Conservation (phyloP, 2,329 filamentous ascomycete genomes). For the Xylaria sp. region DNA sequence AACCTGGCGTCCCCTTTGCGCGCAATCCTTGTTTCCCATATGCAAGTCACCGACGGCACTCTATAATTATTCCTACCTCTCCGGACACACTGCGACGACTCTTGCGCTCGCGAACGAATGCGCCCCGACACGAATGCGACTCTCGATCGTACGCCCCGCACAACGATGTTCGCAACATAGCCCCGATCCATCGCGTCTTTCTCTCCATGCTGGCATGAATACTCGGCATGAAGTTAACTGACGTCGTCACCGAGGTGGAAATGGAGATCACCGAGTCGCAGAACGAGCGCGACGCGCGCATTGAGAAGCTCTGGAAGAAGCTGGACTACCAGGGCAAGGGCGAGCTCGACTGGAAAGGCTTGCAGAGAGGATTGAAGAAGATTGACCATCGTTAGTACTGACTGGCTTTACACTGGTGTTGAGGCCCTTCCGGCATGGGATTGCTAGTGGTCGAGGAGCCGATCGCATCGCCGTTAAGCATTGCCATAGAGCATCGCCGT, state of each 20-base stretch:
- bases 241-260: constrained; percentile 47
- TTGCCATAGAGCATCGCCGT: neutral
- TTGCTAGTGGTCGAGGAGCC: no score
- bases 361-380: constrained; percentile 77
- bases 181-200: constrained; percentile 20
- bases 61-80: neutral
- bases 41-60: constrained; percentile 11
- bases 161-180: constrained; percentile 22
- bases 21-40: constrained; percentile 13
- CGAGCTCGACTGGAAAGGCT: constrained; percentile 74
- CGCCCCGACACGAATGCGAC: constrained; percentile 11
- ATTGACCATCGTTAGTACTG: constrained; percentile 79
- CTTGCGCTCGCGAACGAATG: constrained; percentile 11
- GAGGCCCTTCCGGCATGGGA: neutral
- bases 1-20: constrained; percentile 17
- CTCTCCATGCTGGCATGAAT: constrained; percentile 37
- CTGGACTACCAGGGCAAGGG: constrained; percentile 73
- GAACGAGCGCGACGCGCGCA: constrained; percentile 72
- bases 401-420: neutral
- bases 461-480: neutral
- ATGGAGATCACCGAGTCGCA: constrained; percentile 71
- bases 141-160: constrained; percentile 9
- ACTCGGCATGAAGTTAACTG: constrained; percentile 42
- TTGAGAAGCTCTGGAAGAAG: constrained; percentile 77
- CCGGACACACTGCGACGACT: neutral